Base-by-base conservation (phyloP, 2,329 filamentous ascomycete species). In the Ambrosiella cleistominuta region DNA sequence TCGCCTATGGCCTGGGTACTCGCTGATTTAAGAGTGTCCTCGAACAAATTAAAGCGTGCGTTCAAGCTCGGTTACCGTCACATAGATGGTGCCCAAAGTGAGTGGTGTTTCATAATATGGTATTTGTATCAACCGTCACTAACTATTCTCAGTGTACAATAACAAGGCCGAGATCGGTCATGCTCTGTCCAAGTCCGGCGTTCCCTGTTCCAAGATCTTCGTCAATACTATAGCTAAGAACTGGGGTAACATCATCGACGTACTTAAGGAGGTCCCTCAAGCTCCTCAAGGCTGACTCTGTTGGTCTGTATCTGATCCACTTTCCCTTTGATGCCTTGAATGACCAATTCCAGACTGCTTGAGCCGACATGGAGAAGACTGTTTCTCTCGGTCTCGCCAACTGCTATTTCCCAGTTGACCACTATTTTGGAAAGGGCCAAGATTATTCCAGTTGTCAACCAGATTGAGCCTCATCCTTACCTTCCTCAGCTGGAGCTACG, bases 381-480 rank as follows among this genome's bases (percentile, higher is more conserved):
- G 84, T 88, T 57, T 79, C 80, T 64, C 75, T 78, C 67, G 80
- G 80, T 27, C 76, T 94, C 53, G 76, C 83, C 63, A 79, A 94
- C 77, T 79, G 84, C 85, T 71, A 80, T 79, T 52, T 79, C 85
- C 70, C 75, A 88, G 63, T 71, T 94, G 66, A 83, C 90, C 70
- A 87, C 93, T 70, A 74, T 90, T 64, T 77, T 91, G 67, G 81
- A 85, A 65, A 88, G 89, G 71, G 86, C 85, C 62, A 80, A 78
- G 65, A 79, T 88, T 70, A 76, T 75, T 50, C 86, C 86, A 7
- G 83, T 86, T 42, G 83, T 84, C 45, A 82, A 93, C 61, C 88
- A 94, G 76, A 83, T 94, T 70, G 88, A 94, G 76, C 86, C 91
- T 74, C 88, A 94, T 77, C 88, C 88, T 35, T 93, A 90, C 77